Base-by-base conservation (phyloP, 2,329 filamentous ascomycete genomes). In the Acrocalymma vagum region DNA sequence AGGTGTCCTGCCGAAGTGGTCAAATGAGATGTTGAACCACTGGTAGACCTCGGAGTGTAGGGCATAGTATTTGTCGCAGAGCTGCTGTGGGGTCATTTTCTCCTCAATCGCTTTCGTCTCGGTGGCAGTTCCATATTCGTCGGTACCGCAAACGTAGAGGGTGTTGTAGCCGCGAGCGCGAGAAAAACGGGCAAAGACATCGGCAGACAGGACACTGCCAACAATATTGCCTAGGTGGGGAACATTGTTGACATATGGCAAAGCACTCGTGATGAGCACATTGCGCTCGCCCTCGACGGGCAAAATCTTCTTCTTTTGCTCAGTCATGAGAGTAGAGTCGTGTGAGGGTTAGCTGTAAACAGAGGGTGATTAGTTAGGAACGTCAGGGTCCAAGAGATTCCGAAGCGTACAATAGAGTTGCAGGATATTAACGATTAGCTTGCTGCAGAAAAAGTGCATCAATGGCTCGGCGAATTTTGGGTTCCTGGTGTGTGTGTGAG, bases 51-150 rank as follows among this genome's bases (percentile, higher is more conserved):
- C 89, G 60, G 90, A 85, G 74, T 96, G 93, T 44, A 95, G 84
- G 60, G 84, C 84, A 74, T 95, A 89, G 77, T 95, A 96, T 76
- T 96, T 95, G 72, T 88, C 84, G 76, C 93, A 96, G 9, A 97
- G 83, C 65, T 92, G 82, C 60, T 88, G 80, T 15, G 93, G 91
- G 9, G 86, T 90, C 51, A 91, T 78, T 10, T 87, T 86, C 68
- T 94, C 90, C 69, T 95, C 90, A 26, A 96, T 83, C 4, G 93
- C 93, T 76, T 95, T 96, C 17, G 93, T 96, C 73, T 96, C 93
- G 21, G 92, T 96, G 15, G 93, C 92, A 9, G 93, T 97, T 42
- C 93, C 93, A 71, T 96, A 97, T 73, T 97, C 90, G 75, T 96
- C 93, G 35, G 85, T 89, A 42, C 91, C 91, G 71, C 92, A 95